Evolutionary conservation across 345 rosid genomes (phyloP), one percentile per base, ranked within the genome.

Genomic region (Orychophragmus violaceus): DNA sequence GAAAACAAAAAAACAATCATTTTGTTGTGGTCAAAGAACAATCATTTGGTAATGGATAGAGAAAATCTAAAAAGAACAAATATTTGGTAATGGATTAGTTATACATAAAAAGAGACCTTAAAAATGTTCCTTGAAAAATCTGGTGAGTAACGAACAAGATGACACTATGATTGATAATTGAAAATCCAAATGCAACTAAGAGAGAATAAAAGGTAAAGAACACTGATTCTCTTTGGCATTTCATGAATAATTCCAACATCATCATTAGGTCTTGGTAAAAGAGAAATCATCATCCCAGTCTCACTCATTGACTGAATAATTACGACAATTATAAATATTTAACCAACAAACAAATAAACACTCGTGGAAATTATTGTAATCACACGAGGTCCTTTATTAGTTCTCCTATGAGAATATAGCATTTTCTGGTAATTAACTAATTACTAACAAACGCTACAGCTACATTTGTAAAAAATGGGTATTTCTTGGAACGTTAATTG

Each of bases 201-300:
- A 49, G 16, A 24, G 10, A 4, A 17, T 12, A 45, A 18, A 51
- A 48, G 18, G 33, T n/a, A 33, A 45, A 41, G 37, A 65, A 42
- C 3, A 65, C 51, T 59, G 59, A 56, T 64, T 64, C 37, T 53
- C 0, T 67, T 67, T 74, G 50, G 58, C 41, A 30, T 59, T 13
- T 42, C 5, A 33, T 60, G 64, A 72, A 74, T 35, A 60, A 74
- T 60, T 67, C 59, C 46, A 74, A 68, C 69, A 74, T 68, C 64
- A 74, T 68, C 52, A 74, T 72, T 74, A 61, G 37, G 12, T 54
- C n/a, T 74, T 60, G 58, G 68, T 22, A 67, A 60, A 67, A 60
- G 42, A 11, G 32, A 41, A 74, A 68, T 68, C 74, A 74, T 44
- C 19, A 45, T 7, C 10, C 0, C 13, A 66, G 63, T 50, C 58